Evolutionary conservation across 1,139 yeast species (phyloP), one percentile per base, ranked within the genome.

Genomic region (Geotrichum restrictum): DNA sequence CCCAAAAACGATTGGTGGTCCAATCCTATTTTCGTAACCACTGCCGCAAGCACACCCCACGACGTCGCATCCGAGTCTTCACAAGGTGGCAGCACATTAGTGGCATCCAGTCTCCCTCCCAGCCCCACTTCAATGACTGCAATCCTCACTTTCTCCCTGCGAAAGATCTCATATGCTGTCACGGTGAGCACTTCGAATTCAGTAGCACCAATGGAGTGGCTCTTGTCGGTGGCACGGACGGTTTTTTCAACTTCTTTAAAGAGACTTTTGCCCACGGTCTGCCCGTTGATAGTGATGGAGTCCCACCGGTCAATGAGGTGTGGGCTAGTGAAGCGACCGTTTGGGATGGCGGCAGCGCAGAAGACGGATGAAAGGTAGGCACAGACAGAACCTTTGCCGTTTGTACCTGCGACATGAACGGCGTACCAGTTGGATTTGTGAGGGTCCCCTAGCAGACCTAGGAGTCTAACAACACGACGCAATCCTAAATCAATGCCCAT

Each of bases 301-400:
- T 91, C 98, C 65, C 85, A 81, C 43, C 85, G 77, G 53, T 79
- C 74, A 1, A 87, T 64, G 61, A 89, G 69, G 70, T 89, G 96
- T 0, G 98, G 98, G 3, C 95, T 85, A 2, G 94, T 88, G 72
- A 89, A 89, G 59, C 84, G 77, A 0, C 97, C 98, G 56, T 82
- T 80, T 31, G 70, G 67, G 37, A 80, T 69, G 5, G 73, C 69
- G 32, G 81, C 74, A 40, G 73, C 62, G 6, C 79, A 71, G 18
- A 88, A 69, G 7, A 85, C 74, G 22, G 88, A 79, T 2, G 89
- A 76, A 7, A 89, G 59, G 64, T 88, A 88, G 0, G 96, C 82
- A 55, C 94, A 81, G 0, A 89, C 88, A 0, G 96, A 88, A 0
- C 98, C 98, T 64, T 91, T 91, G 0, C 98, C 98, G 64, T 91